Evolutionary conservation across 257 asterid genomes (phyloP).

Genomic region (Nyctanthes arbortristis): DNA sequence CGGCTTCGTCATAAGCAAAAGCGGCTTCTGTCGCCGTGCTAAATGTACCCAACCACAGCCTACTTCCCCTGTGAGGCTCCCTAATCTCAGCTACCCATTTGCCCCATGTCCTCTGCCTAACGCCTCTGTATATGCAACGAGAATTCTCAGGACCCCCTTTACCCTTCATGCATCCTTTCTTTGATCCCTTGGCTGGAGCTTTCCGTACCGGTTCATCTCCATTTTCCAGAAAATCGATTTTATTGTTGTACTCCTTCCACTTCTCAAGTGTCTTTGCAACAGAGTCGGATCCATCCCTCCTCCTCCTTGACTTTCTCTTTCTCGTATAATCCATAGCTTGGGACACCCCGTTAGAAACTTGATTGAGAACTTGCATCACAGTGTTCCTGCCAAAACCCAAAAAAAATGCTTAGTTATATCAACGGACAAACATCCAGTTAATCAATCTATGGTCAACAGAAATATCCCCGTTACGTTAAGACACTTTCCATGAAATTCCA

Average conservation of each 20-base stretch:
- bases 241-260: conserved; percentile 42
- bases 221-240: conserved; percentile 14
- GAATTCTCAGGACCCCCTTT: conserved; percentile 34
- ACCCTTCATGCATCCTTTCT: conserved; percentile 48
- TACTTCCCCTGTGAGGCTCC: conserved; percentile 38
- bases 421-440: neutral
- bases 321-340: conserved; percentile 21
- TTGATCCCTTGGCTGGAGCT: conserved; percentile 45
- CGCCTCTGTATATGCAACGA: conserved; percentile 37
- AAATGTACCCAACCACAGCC: conserved; percentile 48
- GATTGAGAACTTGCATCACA: conserved; percentile 20
- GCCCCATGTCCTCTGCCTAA: conserved; percentile 49
- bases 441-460: neutral
- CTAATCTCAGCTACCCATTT: conserved; percentile 51
- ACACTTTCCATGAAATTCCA: neutral
- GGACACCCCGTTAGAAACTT: conserved; percentile 14
- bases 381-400: conserved; percentile 19
- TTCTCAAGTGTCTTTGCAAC: conserved; percentile 33
- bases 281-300: conserved; percentile 19
- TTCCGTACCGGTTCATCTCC: conserved; percentile 25
- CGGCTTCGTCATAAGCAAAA: conserved; percentile 46
- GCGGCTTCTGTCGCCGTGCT: conserved; percentile 36
- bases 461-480: neutral
- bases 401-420: too few species aligned
- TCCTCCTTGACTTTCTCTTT: conserved; percentile 35